Evolutionary conservation across 306 rosid genomes (phyloP).

Genomic region (Quercus dentata): DNA sequence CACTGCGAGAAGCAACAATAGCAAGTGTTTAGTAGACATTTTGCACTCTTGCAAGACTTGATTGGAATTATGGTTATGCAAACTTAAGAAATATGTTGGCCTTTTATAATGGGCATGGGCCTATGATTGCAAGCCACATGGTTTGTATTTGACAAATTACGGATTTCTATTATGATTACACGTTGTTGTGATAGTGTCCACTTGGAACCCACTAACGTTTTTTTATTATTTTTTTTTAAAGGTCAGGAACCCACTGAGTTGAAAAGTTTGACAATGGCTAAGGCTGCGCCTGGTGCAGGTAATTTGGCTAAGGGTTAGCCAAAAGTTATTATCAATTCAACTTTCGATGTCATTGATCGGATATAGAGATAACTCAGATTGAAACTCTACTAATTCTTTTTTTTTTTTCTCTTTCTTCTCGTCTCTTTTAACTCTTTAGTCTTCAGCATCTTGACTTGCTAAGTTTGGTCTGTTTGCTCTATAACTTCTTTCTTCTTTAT

Average conservation of each 20-base stretch:
- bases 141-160: neutral
- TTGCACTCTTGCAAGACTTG: neutral
- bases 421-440: no score
- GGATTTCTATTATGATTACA: no score
- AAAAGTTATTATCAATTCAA: neutral
- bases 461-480: no score
- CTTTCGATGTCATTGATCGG: neutral
- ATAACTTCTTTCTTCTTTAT: no score
- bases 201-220: neutral
- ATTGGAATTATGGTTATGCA: neutral
- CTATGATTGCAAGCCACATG: neutral
- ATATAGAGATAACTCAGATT: no score
- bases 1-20: slow-evolving; percentile 28
- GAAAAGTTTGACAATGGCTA: neutral
- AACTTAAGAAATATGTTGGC: neutral
- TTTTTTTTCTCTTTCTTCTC: no score
- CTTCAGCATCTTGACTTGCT: no score
- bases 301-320: no score
- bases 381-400: no score
- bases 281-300: neutral
- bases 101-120: slow-evolving; percentile 19
- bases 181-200: neutral
- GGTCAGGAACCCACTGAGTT: neutral
- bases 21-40: slow-evolving; percentile 21
- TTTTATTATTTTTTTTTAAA: neutral